Evolutionary conservation across 2,329 filamentous ascomycete genomes (phyloP).

Genomic region (Rhinocladiella mackenziei): DNA sequence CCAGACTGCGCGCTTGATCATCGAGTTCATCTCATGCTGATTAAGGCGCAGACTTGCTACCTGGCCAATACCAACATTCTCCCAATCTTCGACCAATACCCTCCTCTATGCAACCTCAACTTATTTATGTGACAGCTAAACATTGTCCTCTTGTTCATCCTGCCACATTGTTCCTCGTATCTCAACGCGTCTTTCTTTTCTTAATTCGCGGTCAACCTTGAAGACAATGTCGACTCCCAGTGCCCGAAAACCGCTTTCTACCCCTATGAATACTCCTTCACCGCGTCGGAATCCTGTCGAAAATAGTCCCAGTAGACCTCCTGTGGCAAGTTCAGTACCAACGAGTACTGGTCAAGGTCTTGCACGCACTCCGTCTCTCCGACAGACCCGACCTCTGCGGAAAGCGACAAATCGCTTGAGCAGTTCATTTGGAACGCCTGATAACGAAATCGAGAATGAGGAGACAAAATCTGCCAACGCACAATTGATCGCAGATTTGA

Average conservation of each 20-base stretch:
- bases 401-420: slow-evolving; percentile 37
- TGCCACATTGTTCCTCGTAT: neutral
- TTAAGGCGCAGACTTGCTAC: slow-evolving; percentile 19
- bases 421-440: slow-evolving; percentile 29
- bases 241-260: slow-evolving; percentile 22
- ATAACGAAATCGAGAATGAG: slow-evolving; percentile 56
- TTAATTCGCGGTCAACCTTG: slow-evolving; percentile 5
- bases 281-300: slow-evolving; percentile 30
- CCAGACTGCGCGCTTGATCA: too few species aligned
- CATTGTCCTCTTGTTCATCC: slow-evolving; percentile 3
- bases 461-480: slow-evolving; percentile 75
- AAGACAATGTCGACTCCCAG: slow-evolving; percentile 28
- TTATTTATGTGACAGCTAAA: slow-evolving; percentile 18
- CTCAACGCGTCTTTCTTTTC: slow-evolving; percentile 1
- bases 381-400: slow-evolving; percentile 35
- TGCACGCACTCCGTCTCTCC: slow-evolving; percentile 53
- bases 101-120: slow-evolving; percentile 1
- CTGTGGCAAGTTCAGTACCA: slow-evolving; percentile 16
- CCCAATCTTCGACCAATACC: slow-evolving; percentile 14
- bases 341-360: slow-evolving; percentile 58
- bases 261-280: slow-evolving; percentile 22
- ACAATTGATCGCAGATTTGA: slow-evolving; percentile 76
- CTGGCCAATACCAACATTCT: slow-evolving; percentile 16
- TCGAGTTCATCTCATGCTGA: too few species aligned
- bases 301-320: slow-evolving; percentile 21